Conservation (phyloP, 1,284 basidiomycete genomes). For the Cutaneotrichosporon dermatis region DNA sequence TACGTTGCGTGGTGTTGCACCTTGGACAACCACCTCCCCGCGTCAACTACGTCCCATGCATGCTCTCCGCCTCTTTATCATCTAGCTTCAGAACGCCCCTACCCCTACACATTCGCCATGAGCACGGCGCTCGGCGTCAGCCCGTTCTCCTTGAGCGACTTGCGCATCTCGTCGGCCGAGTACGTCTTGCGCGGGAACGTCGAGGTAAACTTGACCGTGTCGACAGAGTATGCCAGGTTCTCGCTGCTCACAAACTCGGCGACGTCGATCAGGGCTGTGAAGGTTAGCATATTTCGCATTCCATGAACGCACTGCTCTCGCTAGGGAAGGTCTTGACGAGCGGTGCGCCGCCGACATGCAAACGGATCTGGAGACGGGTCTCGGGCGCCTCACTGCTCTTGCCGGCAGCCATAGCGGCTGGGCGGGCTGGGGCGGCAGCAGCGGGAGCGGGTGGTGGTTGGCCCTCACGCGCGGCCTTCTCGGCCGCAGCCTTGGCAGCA, state of each 20-base stretch:
- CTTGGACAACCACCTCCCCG: too few species aligned
- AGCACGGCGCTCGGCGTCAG: conserved; percentile 48
- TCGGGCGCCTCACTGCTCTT: conserved; percentile 72
- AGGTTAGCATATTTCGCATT: too few species aligned
- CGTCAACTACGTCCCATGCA: too few species aligned
- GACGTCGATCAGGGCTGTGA: conserved; percentile 62
- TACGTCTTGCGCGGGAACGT: conserved; percentile 69
- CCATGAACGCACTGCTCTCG: conserved; percentile 52
- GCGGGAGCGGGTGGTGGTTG: conserved; percentile 48
- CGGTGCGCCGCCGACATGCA: conserved; percentile 71
- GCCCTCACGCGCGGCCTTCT: conserved; percentile 82
- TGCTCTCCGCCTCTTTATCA: too few species aligned
- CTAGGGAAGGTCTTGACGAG: conserved; percentile 74
- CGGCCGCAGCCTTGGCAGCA: conserved; percentile 77
- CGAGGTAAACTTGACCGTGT: conserved; percentile 67
- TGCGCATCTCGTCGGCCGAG: conserved; percentile 40
- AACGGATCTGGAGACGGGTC: conserved; percentile 73
- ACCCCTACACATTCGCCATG: conserved; percentile 27
- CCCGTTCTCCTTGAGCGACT: conserved; percentile 47
- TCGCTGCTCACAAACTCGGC: conserved; percentile 81
- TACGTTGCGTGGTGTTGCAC: too few species aligned
- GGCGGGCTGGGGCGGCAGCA: conserved; percentile 5
- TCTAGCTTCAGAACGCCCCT: too few species aligned
- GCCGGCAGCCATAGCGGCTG: conserved; percentile 47
- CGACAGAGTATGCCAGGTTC: conserved; percentile 62